Percentiles rank a stretch among this genome's conserved stretches.
phyloP scores from a whole-genome alignment of 371 early-diverging fungal genomes.

The Amoeboaphelidium protococcarum region DNA sequence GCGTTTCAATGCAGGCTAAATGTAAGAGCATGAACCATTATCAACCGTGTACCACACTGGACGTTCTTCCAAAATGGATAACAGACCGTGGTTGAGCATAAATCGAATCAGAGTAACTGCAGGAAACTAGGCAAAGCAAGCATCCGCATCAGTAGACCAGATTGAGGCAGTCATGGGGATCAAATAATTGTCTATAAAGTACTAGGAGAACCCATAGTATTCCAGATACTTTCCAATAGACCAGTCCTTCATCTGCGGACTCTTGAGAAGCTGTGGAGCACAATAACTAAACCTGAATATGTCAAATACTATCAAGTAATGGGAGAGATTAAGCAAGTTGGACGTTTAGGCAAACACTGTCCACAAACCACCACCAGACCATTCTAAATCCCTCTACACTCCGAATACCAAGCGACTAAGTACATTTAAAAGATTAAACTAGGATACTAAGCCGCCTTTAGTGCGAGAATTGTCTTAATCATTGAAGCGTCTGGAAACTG shows the following conservation, averaged over 20 bases:
- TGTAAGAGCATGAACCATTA: constrained; percentile 12
- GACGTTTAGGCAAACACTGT: constrained; percentile 21
- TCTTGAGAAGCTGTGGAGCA: constrained; percentile 14
- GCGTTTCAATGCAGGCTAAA: constrained; percentile 1
- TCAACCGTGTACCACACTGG: constrained; percentile 27
- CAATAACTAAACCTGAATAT: constrained; percentile 20
- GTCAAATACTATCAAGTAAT: constrained; percentile 23
- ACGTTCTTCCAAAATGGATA: constrained; percentile 17
- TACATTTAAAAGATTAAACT: no score
- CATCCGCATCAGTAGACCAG: constrained; percentile 29
- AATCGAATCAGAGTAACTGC: constrained; percentile 23
- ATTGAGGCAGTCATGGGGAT: constrained; percentile 29
- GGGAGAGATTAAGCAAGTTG: constrained; percentile 14
- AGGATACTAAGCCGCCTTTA: no score
- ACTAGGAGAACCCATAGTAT: constrained; percentile 15
- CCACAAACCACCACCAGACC: constrained; percentile 21
- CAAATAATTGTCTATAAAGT: constrained; percentile 24
- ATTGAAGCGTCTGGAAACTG: constrained; percentile 26
- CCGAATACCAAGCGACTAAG: not conserved
- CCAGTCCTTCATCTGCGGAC: constrained; percentile 10
- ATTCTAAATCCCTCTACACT: constrained; percentile 16
- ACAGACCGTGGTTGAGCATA: constrained; percentile 26
- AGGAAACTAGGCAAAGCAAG: constrained; percentile 23
- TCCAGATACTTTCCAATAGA: constrained; percentile 21
- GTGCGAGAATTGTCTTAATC: no score